Evolutionary conservation across 2,329 filamentous ascomycete species (phyloP), one percentile per base, ranked within the genome.

Genomic region (Botryotinia convoluta): DNA sequence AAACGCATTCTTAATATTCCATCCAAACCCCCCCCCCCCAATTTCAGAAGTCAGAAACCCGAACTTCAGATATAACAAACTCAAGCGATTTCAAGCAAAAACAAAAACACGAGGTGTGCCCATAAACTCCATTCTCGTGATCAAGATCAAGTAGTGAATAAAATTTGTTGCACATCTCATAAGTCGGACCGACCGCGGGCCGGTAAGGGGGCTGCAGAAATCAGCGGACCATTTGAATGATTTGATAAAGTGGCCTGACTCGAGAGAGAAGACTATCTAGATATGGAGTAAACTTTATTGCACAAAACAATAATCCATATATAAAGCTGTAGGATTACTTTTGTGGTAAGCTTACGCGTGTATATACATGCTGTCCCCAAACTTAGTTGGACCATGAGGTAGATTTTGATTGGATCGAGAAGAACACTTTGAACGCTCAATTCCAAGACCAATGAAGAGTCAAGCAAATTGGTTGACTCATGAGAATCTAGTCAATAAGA

Each of bases 151-250:
- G 6, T n/a, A 62, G 35, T n/a, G 35, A 62, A 39, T 10, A 18
- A 37, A 18, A 62, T 68, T 57, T 45, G 65, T 68, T 68, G 65
- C 65, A 68, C 14, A 26, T 68, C 65, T 68, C 18, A 42, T 22
- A 22, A 68, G n/a, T 68, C 65, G 65, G 65, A 57, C 65, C 65
- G 65, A 68, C 26, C 65, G 22, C 48, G 48, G 65, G 35, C 45
- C 32, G 64, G 22, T 39, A 54, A 42, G 35, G 45, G 26, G 26
- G 16, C 18, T 29, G 35, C 26, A 54, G 45, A 37, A 39, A 68
- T 20, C 45, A 54, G 32, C 16, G 64, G 32, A 68, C 32, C 45
- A 29, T 29, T 54, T 29, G 18, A 39, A 68, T 26, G 22, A 20
- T 14, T 54, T 20, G 18, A 29, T 48, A 39, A 32, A 67, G 35